A percentile compares a stretch with the other conserved stretches of the same genome.
phyloP scores from a whole-genome alignment of 257 asterid genomes.

The Solanum rostratum region DNA sequence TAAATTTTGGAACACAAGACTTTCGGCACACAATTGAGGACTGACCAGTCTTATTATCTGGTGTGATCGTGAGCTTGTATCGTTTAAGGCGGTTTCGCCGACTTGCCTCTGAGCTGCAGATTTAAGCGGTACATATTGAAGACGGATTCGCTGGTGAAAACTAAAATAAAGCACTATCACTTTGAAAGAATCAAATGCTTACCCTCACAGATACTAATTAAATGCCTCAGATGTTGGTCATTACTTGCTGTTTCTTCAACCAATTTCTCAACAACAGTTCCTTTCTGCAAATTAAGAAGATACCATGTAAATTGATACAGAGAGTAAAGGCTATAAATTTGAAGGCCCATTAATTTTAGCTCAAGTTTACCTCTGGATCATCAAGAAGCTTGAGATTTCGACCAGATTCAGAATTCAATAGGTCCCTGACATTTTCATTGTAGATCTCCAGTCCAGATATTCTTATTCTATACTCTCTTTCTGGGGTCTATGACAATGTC shows the following conservation, averaged over 20 bases:
- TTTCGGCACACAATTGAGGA: background rate
- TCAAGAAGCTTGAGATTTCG: constrained; percentile 83
- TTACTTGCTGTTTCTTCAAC: constrained; percentile 78
- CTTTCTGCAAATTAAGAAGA: constrained; percentile 50
- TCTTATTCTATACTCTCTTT: constrained; percentile 71
- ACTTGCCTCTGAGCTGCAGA: constrained; percentile 93
- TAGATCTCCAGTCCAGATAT: constrained; percentile 89
- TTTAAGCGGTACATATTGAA: background rate
- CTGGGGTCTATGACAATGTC: constrained; percentile 57
- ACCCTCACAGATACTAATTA: constrained; percentile 82
- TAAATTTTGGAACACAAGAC: background rate
- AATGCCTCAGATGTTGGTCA: constrained; percentile 63
- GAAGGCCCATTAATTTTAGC: background rate
- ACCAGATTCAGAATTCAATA: constrained; percentile 78
- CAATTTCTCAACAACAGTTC: constrained; percentile 81
- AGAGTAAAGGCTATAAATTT: background rate
- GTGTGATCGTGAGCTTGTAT: constrained; percentile 88
- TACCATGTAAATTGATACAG: background rate
- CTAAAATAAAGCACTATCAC: background rate
- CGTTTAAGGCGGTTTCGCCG: constrained; percentile 92
- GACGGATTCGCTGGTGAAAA: background rate
- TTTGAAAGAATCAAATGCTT: constrained; percentile 4
- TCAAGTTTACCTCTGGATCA: constrained; percentile 73
- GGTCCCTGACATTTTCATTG: constrained; percentile 87
- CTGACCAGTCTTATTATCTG: constrained; percentile 89